These are phyloP conservation scores for Tulasnella sp. DNA, from an alignment of 768 basidiomycete species.

Conservation along the genomic window DNA sequence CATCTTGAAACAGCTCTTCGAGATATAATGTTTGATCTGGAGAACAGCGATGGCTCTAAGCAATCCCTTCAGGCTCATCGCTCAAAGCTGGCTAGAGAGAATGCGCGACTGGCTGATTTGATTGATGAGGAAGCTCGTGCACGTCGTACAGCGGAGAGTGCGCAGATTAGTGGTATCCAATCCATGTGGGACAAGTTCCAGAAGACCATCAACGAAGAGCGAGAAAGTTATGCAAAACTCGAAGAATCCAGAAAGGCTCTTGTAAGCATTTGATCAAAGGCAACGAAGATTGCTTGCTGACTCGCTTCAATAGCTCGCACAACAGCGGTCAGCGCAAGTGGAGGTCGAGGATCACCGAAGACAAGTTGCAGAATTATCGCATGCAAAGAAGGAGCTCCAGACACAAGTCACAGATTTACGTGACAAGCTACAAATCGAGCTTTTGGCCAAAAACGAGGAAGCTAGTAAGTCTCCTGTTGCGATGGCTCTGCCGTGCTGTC, in stretches of 20 bases:
- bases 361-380: slow-evolving; percentile 46
- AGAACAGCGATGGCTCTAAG: slow-evolving; percentile 52
- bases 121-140: slow-evolving; percentile 52
- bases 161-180: slow-evolving; percentile 49
- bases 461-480: slow-evolving; percentile 31
- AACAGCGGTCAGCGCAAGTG: slow-evolving; percentile 48
- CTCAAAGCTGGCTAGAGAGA: slow-evolving; percentile 44
- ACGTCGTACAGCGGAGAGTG: slow-evolving; percentile 45
- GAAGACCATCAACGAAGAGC: slow-evolving; percentile 43
- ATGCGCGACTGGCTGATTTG: slow-evolving; percentile 39
- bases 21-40: slow-evolving; percentile 47
- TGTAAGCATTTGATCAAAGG: slow-evolving; percentile 29
- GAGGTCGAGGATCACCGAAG: slow-evolving; percentile 54
- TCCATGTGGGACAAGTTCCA: slow-evolving; percentile 56
- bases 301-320: slow-evolving; percentile 38
- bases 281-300: neutral
- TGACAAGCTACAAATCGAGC: slow-evolving; percentile 42
- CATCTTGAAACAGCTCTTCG: slow-evolving; percentile 49
- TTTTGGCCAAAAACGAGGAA: slow-evolving; percentile 43
- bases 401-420: slow-evolving; percentile 39
- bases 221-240: slow-evolving; percentile 46
- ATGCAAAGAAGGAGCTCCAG: slow-evolving; percentile 46
- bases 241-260: slow-evolving; percentile 61
- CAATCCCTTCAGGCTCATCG: slow-evolving; percentile 47
- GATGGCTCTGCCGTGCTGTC: neutral